These are phyloP conservation scores for Lichenothelia convexa DNA, from an alignment of 495 filamentous ascomycete species.

Conservation along the genomic window DNA sequence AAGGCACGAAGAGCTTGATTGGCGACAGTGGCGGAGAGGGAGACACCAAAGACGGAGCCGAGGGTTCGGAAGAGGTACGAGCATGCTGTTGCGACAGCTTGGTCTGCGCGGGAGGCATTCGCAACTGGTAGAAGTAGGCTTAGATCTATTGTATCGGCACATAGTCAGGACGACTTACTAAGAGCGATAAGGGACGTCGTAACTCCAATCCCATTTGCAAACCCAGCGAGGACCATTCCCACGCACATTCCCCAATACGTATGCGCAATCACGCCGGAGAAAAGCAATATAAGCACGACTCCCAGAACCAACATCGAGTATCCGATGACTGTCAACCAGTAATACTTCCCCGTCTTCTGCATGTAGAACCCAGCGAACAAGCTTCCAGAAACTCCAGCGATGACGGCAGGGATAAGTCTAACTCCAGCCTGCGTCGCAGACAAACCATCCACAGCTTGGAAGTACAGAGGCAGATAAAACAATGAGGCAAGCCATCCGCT, in stretches of 20 bases:
- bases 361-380: constrained; percentile 53
- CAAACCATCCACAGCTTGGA: constrained; percentile 53
- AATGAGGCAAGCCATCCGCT: constrained; percentile 42
- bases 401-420: constrained; percentile 47
- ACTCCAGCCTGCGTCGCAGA: constrained; percentile 48
- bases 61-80: constrained; percentile 75
- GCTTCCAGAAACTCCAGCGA: constrained; percentile 45
- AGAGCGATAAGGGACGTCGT: constrained; percentile 50
- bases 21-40: constrained; percentile 49
- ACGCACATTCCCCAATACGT: constrained; percentile 31
- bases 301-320: constrained; percentile 37
- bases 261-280: constrained; percentile 33
- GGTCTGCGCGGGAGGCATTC: constrained; percentile 47
- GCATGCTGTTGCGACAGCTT: constrained; percentile 67
- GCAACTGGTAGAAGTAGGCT: constrained; percentile 32
- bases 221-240: constrained; percentile 35
- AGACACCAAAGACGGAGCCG: constrained; percentile 59
- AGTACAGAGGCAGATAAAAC: constrained; percentile 68
- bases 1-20: constrained; percentile 48
- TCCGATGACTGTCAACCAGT: constrained; percentile 47
- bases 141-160: background rate
- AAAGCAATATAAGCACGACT: constrained; percentile 36
- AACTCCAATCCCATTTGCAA: constrained; percentile 49
- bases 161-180: constrained; percentile 23
- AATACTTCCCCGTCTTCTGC: constrained; percentile 60